Percentiles rank a stretch among this genome's conserved stretches.
Conservation (phyloP, 306 rosid genomes). For the Albizia julibrissin region DNA sequence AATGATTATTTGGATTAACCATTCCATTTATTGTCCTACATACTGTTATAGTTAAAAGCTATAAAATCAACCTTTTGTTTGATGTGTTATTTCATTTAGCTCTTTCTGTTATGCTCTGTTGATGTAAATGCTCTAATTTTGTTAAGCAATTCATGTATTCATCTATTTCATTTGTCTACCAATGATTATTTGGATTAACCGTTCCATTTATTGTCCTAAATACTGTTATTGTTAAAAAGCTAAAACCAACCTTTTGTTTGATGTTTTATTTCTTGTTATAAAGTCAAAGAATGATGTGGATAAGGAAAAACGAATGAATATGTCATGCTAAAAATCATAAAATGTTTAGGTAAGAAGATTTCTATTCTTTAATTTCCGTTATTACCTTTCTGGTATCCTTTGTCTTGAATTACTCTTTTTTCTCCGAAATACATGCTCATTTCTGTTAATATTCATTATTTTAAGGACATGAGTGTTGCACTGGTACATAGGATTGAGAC, state of each 20-base stretch:
- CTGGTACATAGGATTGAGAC: neutral
- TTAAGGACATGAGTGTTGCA: neutral
- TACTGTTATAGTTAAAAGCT: conserved; percentile 2
- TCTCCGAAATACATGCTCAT: neutral
- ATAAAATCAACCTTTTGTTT: neutral
- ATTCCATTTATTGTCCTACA: neutral
- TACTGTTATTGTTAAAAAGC: conserved; percentile 1
- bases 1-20: neutral
- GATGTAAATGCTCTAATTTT: conserved; percentile 22
- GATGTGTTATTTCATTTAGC: neutral
- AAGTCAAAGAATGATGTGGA: neutral
- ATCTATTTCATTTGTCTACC: neutral
- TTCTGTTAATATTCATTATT: neutral
- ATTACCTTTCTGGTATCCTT: neutral
- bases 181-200: neutral
- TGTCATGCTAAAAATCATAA: neutral
- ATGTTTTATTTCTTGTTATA: neutral
- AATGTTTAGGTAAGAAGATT: neutral
- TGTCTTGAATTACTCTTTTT: neutral
- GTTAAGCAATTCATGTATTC: neutral
- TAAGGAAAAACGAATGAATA: neutral
- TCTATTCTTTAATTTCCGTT: neutral
- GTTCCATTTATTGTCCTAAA: neutral
- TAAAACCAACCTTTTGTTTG: neutral
- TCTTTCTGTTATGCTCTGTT: conserved; percentile 1